phyloP scores from a whole-genome alignment of 2,329 filamentous ascomycete genomes.

The Ophiostoma ulmi region DNA sequence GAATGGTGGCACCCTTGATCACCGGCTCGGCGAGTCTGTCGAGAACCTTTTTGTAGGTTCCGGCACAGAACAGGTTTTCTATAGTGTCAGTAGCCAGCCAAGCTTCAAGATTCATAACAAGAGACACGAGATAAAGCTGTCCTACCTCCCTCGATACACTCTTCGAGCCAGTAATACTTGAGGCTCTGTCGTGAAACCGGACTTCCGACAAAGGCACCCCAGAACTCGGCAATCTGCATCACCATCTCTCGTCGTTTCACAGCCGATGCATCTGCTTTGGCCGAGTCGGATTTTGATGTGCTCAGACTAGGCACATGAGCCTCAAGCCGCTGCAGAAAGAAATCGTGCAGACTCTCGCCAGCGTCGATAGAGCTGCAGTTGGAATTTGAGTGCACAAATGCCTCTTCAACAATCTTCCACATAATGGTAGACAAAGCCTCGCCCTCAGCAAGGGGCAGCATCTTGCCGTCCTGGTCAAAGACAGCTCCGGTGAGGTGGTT shows the following conservation, averaged over 20 bases:
- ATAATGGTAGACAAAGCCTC: conserved; percentile 49
- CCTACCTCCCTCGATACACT: conserved; percentile 66
- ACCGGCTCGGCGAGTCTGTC: conserved; percentile 54
- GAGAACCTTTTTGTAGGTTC: conserved; percentile 56
- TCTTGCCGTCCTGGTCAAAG: conserved; percentile 52
- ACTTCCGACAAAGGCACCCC: conserved; percentile 67
- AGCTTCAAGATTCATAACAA: not conserved
- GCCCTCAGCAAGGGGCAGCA: conserved; percentile 45
- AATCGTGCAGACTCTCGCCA: conserved; percentile 49
- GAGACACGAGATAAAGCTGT: not conserved
- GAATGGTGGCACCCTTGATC: conserved; percentile 50
- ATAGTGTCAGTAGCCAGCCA: conserved; percentile 23
- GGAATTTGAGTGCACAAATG: conserved; percentile 61
- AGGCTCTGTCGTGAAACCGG: conserved; percentile 61
- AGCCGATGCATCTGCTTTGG: conserved; percentile 32
- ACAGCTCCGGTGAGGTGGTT: conserved; percentile 32
- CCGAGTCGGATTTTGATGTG: not conserved
- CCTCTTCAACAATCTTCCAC: conserved; percentile 64
- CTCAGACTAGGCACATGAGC: conserved; percentile 37
- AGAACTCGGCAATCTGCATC: conserved; percentile 55
- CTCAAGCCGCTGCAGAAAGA: conserved; percentile 44
- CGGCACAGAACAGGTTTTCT: conserved; percentile 58
- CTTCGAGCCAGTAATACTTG: conserved; percentile 73
- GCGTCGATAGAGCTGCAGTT: conserved; percentile 45
- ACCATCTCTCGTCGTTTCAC: conserved; percentile 41